These are phyloP conservation scores for Cokeromyces recurvatus DNA, from an alignment of 371 early-diverging fungal species.

Conservation along the genomic window DNA sequence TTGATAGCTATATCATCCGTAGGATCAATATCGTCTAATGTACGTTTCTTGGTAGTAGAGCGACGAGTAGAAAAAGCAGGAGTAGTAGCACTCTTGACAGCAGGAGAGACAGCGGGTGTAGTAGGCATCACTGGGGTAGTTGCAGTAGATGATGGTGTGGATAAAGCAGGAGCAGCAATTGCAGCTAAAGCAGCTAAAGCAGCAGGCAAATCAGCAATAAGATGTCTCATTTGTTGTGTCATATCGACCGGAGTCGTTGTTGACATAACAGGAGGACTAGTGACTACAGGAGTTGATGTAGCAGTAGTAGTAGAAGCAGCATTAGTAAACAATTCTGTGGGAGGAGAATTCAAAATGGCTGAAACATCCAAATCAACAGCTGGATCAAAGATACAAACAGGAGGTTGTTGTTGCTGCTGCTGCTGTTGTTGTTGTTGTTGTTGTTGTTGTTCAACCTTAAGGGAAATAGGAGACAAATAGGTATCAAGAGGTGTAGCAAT, in stretches of 20 bases:
- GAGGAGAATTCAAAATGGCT: constrained; percentile 19
- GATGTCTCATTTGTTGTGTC: constrained; percentile 4
- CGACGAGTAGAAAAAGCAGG: constrained; percentile 16
- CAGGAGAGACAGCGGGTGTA: constrained; percentile 8
- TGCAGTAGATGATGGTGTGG: constrained; percentile 1
- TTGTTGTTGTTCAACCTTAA: not conserved
- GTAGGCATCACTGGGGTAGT: not conserved
- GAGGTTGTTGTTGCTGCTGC: too few species aligned
- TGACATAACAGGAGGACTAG: not conserved
- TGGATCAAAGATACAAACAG: not conserved
- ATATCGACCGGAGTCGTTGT: not conserved
- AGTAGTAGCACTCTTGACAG: constrained; percentile 18
- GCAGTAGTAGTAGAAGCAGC: constrained; percentile 1
- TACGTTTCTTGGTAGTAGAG: constrained; percentile 14
- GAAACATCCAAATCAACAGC: constrained; percentile 21
- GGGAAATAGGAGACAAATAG: constrained; percentile 16
- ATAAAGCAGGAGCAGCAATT: constrained; percentile 9
- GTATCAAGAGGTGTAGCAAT: constrained; percentile 24
- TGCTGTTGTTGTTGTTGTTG: not conserved
- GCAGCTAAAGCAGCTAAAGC: constrained; percentile 25
- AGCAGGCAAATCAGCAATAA: constrained; percentile 26
- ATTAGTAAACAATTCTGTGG: not conserved
- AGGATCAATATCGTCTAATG: constrained; percentile 5
- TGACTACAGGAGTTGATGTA: not conserved
- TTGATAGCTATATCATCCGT: constrained; percentile 49